Conservation (phyloP, 176 grass and related monocot genomes). For the Olyra latifolia region DNA sequence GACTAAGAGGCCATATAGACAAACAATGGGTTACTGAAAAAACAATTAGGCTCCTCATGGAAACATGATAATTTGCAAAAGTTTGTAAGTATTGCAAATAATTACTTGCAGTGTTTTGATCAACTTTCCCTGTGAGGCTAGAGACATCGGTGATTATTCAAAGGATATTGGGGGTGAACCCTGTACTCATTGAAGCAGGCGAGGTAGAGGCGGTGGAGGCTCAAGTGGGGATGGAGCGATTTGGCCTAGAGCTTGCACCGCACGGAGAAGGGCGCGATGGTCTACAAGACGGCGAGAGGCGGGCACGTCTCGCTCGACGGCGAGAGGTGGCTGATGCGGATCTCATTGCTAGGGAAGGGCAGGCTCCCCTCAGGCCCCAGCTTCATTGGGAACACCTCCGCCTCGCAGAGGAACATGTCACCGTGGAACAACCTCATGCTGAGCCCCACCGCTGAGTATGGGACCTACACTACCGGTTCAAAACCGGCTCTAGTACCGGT, state of each 20-base stretch:
- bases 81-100: too few species aligned
- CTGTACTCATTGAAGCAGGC: constrained; percentile 49
- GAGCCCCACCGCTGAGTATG: not conserved
- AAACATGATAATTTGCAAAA: too few species aligned
- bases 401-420: constrained; percentile 36
- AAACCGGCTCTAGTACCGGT: too few species aligned
- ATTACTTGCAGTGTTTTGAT: too few species aligned
- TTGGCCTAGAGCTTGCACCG: constrained; percentile 60
- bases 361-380: not conserved
- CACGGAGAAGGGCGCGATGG: constrained; percentile 49
- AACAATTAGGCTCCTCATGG: too few species aligned
- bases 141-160: too few species aligned
- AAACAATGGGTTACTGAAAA: too few species aligned
- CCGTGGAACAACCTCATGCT: constrained; percentile 47
- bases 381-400: constrained; percentile 38
- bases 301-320: constrained; percentile 51
- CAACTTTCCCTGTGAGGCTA: too few species aligned
- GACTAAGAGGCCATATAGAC: too few species aligned
- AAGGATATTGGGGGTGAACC: too few species aligned
- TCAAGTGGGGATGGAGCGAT: constrained; percentile 28
- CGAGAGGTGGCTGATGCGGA: constrained; percentile 52
- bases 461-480: too few species aligned
- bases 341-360: constrained; percentile 37
- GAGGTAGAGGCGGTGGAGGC: constrained; percentile 39
- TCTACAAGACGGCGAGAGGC: constrained; percentile 54